Evolutionary conservation across 2,329 filamentous ascomycete species (phyloP).

Genomic region (Aureobasidium pullulans): DNA sequence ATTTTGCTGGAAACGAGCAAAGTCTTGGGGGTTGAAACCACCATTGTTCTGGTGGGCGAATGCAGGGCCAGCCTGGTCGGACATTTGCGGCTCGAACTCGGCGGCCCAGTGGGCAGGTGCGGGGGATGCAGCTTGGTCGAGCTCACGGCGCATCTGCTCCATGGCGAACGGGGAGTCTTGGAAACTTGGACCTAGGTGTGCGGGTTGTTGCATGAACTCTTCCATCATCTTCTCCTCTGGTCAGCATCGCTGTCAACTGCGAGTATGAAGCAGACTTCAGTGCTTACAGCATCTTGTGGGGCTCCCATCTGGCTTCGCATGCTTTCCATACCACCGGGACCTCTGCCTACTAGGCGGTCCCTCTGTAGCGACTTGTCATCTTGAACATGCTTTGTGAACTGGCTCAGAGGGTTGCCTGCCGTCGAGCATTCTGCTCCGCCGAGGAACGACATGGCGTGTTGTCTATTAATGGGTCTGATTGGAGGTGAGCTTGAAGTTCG

Average conservation of each 20-base stretch:
- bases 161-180: conserved; percentile 55
- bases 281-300: conserved; percentile 62
- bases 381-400: conserved; percentile 95
- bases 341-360: conserved; percentile 74
- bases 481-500: neutral
- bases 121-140: conserved; percentile 49
- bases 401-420: conserved; percentile 87
- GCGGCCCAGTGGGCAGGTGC: conserved; percentile 53
- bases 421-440: conserved; percentile 96
- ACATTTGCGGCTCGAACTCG: conserved; percentile 50
- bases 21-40: conserved; percentile 74
- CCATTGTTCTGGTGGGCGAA: conserved; percentile 48
- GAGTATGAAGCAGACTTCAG: neutral
- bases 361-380: conserved; percentile 93
- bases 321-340: conserved; percentile 62
- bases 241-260: neutral
- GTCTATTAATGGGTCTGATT: neutral
- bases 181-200: conserved; percentile 45
- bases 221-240: conserved; percentile 67
- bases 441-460: conserved; percentile 74
- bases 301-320: conserved; percentile 64
- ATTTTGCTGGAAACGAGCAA: conserved; percentile 65
- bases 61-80: conserved; percentile 49
- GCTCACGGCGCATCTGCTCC: conserved; percentile 58
- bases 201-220: conserved; percentile 77